Percentiles rank a stretch among this genome's conserved stretches.
Conservation (phyloP, 1,284 basidiomycete species). For the Athelia psychrophila region DNA sequence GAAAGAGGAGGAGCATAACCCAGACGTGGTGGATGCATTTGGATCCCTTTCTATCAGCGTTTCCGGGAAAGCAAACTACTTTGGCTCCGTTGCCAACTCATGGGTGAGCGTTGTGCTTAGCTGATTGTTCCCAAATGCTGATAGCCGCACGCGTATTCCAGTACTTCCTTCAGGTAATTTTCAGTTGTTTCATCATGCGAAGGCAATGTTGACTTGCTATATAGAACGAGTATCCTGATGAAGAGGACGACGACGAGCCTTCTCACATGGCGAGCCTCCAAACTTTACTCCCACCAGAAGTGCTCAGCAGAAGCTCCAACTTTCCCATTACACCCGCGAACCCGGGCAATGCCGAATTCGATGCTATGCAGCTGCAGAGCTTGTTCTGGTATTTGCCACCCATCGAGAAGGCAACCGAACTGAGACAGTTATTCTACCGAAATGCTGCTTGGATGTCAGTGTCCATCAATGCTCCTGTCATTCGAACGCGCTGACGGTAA, state of each 20-base stretch:
- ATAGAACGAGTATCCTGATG: conserved; percentile 59
- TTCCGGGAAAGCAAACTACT: conserved; percentile 69
- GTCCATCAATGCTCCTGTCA: conserved; percentile 11
- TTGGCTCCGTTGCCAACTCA: conserved; percentile 73
- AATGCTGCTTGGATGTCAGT: conserved; percentile 76
- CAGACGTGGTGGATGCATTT: conserved; percentile 76
- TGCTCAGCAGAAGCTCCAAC: conserved; percentile 59
- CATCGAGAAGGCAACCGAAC: conserved; percentile 51
- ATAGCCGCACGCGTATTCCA: conserved; percentile 22
- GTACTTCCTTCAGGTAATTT: conserved; percentile 68
- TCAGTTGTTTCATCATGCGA: conserved; percentile 1
- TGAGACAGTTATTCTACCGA: conserved; percentile 63
- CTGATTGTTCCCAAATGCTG: conserved; percentile 6
- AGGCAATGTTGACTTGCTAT: conserved; percentile 6
- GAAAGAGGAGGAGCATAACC: conserved; percentile 61
- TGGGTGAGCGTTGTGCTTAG: conserved; percentile 46
- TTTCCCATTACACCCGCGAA: conserved; percentile 59
- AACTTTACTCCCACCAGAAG: conserved; percentile 54
- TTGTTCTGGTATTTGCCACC: conserved; percentile 71
- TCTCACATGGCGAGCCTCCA: conserved; percentile 43
- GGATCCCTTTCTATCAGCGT: conserved; percentile 69
- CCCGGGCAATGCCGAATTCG: conserved; percentile 34
- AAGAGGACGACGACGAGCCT: conserved; percentile 49
- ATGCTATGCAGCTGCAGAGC: conserved; percentile 48
- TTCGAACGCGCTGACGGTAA: conserved; percentile 8